phyloP scores from a whole-genome alignment of 108 stramenopile species.

The Fragilariopsis cylindrus region DNA sequence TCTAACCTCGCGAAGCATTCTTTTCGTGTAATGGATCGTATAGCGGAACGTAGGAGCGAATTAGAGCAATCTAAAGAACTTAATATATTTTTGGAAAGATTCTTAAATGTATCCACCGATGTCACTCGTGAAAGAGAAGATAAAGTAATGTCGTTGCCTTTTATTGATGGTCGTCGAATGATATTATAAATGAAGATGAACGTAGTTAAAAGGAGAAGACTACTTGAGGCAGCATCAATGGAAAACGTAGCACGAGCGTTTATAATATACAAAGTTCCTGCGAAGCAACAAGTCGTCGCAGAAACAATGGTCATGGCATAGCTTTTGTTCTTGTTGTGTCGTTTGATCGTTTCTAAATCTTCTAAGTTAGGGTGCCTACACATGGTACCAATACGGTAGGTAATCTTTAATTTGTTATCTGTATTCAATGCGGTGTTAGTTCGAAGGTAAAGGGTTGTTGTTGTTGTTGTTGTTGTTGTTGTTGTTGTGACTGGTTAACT shows the following conservation, averaged over 20 bases:
- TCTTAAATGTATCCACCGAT: constrained; percentile 19
- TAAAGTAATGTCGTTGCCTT: constrained; percentile 4
- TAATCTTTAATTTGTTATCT: no score
- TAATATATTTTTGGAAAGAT: constrained; percentile 23
- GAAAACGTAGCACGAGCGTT: not conserved
- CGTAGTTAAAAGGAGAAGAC: not conserved
- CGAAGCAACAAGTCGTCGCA: no score
- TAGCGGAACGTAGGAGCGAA: constrained; percentile 1
- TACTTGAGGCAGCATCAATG: not conserved
- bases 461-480: no score
- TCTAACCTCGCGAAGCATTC: constrained; percentile 30
- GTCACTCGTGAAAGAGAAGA: constrained; percentile 31
- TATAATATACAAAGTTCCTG: not conserved
- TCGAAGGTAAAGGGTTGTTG: no score
- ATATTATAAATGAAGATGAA: not conserved
- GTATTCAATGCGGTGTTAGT: no score
- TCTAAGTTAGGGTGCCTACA: no score
- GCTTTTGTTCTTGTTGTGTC: no score
- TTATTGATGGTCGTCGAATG: not conserved
- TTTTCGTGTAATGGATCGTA: constrained; percentile 37
- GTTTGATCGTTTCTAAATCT: no score
- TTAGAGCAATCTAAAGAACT: constrained; percentile 13
- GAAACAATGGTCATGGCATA: no score
- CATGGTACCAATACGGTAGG: no score
- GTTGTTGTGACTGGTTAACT: no score